Base-by-base conservation (phyloP, 306 rosid species). In the Quercus dentata region DNA sequence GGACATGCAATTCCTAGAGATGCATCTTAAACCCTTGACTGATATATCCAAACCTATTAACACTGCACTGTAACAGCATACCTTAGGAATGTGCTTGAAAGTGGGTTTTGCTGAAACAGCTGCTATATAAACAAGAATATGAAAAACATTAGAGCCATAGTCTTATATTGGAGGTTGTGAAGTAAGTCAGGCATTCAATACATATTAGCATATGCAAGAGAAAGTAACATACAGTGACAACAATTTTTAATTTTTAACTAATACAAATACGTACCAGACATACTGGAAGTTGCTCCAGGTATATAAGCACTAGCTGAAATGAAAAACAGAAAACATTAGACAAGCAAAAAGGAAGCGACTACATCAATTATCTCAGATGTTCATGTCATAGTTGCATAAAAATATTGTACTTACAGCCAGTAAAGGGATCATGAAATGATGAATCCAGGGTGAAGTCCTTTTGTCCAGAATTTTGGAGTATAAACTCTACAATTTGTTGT, bases 31-130 rank as follows among this genome's bases (percentile, higher is more conserved):
- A 59, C 35, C 41, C 72, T 67, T 35, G 18, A 67, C 52, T 33
- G 27, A 35, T 35, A 67, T 46, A 35, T 33, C 15, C 69, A 59
- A 77, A 75, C 68, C 72, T 56, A 83, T 77, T 23, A 73, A 65
- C 64, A 77, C 55, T 56, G 77, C 76, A 73, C 28, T 61, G 20
- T 67, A 78, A 83, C 74, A 85, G 74, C 83, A 79, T 68, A 95
- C 99, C 99, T 95, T 95, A 41, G 99, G 99, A 71, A 95, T 90
- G 82, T 95, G 98, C 85, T 92, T 92, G 96, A 92, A 91, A 77
- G 88, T 77, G 72, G 92, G 97, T 73, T 87, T 91, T 0, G 83
- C 82, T 75, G 92, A 74, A 82, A 56, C 71, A 71, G 78, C 96
- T 90, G 94, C 54, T 72, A 79, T 44, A 28, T 15, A 58, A 85